phyloP scores from a whole-genome alignment of 495 filamentous ascomycete species.

The Physcia stellaris region DNA sequence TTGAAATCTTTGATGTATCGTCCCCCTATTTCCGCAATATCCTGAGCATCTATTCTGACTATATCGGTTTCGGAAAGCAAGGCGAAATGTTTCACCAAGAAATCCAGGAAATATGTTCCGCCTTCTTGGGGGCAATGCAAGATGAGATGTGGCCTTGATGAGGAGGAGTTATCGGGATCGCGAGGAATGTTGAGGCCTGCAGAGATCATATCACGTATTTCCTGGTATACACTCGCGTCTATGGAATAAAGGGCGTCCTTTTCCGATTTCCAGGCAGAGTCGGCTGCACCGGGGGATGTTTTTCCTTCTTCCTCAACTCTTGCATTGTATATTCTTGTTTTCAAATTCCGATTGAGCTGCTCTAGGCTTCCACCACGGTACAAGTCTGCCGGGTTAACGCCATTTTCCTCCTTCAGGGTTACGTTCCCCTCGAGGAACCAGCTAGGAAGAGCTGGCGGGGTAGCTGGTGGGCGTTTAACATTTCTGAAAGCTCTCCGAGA shows the following conservation, averaged over 20 bases:
- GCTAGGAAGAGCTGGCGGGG: slow-evolving; percentile 19
- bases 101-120: slow-evolving; percentile 41
- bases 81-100: slow-evolving; percentile 45
- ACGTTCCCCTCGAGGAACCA: slow-evolving; percentile 30
- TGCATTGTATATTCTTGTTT: neutral
- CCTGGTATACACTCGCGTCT: slow-evolving; percentile 6
- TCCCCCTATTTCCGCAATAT: slow-evolving; percentile 65
- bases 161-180: slow-evolving; percentile 30
- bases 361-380: neutral
- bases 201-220: slow-evolving; percentile 10
- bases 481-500: slow-evolving; percentile 17
- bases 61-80: slow-evolving; percentile 54
- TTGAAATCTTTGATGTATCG: slow-evolving; percentile 53
- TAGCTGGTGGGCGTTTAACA: slow-evolving; percentile 11
- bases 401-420: slow-evolving; percentile 11
- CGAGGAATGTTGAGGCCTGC: slow-evolving; percentile 12
- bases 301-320: neutral
- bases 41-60: slow-evolving; percentile 61
- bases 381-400: neutral
- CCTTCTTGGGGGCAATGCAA: slow-evolving; percentile 52
- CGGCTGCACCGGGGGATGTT: neutral
- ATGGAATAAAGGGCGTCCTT: slow-evolving; percentile 5
- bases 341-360: neutral
- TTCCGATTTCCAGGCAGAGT: too few species aligned
- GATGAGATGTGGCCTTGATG: slow-evolving; percentile 47